Evolutionary conservation across 1,284 basidiomycete genomes (phyloP).

Genomic region (Ceratobasidium theobromae): DNA sequence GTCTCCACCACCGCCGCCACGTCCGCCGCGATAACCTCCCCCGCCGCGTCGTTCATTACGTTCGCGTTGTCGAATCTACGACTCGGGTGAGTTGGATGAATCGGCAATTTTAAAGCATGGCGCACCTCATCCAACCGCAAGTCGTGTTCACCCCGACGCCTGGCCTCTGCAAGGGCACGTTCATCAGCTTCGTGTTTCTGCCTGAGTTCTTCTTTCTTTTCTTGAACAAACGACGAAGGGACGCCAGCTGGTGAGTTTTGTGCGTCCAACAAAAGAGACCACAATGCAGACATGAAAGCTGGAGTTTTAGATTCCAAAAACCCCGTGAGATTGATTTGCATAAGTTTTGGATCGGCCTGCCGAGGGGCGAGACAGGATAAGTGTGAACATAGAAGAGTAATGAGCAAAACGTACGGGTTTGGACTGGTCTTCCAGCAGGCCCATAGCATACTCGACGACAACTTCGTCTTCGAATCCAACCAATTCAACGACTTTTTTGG

Average conservation of each 20-base stretch:
- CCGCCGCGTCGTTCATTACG: conserved; percentile 41
- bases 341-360: conserved; percentile 83
- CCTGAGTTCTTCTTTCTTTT: conserved; percentile 93
- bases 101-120: not conserved
- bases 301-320: conserved; percentile 77
- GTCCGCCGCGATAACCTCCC: conserved; percentile 49
- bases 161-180: conserved; percentile 67
- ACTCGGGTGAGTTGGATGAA: not conserved
- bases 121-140: conserved; percentile 58
- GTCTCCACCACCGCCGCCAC: conserved; percentile 48
- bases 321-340: conserved; percentile 92
- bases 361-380: conserved; percentile 40
- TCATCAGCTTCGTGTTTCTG: conserved; percentile 66
- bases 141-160: conserved; percentile 52
- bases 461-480: conserved; percentile 96
- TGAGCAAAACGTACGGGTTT: conserved; percentile 62
- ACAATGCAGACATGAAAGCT: conserved; percentile 84
- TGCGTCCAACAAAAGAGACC: conserved; percentile 88
- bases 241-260: conserved; percentile 88
- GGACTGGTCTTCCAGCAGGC: conserved; percentile 82
- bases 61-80: conserved; percentile 54
- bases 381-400: conserved; percentile 46
- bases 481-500: conserved; percentile 85
- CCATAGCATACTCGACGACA: conserved; percentile 93
- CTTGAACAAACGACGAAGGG: conserved; percentile 89